Evolutionary conservation across 345 rosid genomes (phyloP), one percentile per base, ranked within the genome.

Genomic region (Populus alba): DNA sequence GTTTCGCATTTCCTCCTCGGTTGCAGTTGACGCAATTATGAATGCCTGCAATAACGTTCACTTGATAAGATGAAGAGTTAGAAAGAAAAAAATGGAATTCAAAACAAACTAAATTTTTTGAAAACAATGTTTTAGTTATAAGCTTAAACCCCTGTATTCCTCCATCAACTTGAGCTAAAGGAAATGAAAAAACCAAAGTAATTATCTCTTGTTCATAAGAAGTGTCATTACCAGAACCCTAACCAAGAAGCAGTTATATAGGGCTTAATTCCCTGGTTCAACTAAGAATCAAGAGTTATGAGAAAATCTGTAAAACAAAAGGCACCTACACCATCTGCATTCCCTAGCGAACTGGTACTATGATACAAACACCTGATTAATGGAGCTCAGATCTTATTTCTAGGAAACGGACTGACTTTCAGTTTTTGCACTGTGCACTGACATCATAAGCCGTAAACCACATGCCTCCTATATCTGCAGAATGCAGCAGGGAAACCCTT

Each of bases 11-110:
- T 78, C 79, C 78, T 82, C 81, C 73, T 74, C 76, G 8, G 81
- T 82, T 41, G 85, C 76, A 70, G 85, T 78, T 73, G 85, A 82
- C 53, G 85, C 85, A 65, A 82, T 82, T 70, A 78, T 82, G 76
- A 82, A 82, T 20, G 85, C 85, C 81, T 82, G 55, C 72, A 78
- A 73, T 7, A 38, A 49, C 18, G 12, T 33, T 41, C 2, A 57
- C 49, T 57, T 47, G 8, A 66, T 37, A 27, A 27, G 66, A 69
- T 38, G 33, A 73, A 75, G 69, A 71, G 10, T 29, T 63, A 75
- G 33, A 6, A 79, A 55, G 53, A 67, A 47, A 29, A 6, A 79
- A 57, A 53, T 39, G 23, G 53, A 65, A 31, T 2, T 68, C 2
- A 53, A n/a, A 66, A 81, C 62, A 20, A 78, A 55, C 45, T 16